A percentile compares a stretch with the other conserved stretches of the same genome.
phyloP scores from a whole-genome alignment of 208 protist species.

The Herpetomonas tarakana region DNA sequence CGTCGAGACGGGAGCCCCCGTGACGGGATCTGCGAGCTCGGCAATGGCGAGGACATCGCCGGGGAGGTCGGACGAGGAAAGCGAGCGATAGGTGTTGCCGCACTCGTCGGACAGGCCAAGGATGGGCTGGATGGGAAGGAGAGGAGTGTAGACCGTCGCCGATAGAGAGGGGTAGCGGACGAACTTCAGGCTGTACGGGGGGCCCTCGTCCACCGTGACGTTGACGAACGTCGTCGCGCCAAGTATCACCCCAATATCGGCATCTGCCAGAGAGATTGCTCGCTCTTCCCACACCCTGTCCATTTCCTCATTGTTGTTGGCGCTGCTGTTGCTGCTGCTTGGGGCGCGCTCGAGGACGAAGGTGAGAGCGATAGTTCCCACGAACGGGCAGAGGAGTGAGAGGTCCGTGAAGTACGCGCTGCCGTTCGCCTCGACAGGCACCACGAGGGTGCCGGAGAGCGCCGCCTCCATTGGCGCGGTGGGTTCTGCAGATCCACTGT shows the following conservation, averaged over 20 bases:
- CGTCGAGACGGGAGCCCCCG: not conserved
- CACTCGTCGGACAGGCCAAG: slow-evolving; percentile 15
- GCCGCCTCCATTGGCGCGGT: not conserved
- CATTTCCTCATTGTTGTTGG: too few species aligned
- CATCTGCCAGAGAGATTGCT: too few species aligned
- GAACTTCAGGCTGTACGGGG: slow-evolving; percentile 8
- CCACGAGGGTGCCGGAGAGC: not conserved
- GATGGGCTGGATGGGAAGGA: slow-evolving; percentile 16
- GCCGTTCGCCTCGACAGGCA: not conserved
- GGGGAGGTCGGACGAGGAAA: slow-evolving; percentile 1
- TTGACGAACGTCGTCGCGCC: not conserved
- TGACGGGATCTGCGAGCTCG: not conserved
- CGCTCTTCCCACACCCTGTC: too few species aligned
- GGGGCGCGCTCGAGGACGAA: not conserved
- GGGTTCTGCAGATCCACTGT: not conserved
- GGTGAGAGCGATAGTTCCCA: not conserved
- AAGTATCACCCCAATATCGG: not conserved
- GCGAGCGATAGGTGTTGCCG: slow-evolving; percentile 8
- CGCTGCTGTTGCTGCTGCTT: not conserved
- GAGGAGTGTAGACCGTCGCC: not conserved
- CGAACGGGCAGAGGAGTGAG: not conserved
- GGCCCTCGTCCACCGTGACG: slow-evolving; percentile 9
- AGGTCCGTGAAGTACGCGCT: slow-evolving; percentile 11
- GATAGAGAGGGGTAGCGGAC: slow-evolving; percentile 8
- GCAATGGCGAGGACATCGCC: slow-evolving; percentile 4